Percentiles rank a stretch among this genome's conserved stretches.
Conservation (phyloP, 345 rosid species). For the Gossypioides kirkii region DNA sequence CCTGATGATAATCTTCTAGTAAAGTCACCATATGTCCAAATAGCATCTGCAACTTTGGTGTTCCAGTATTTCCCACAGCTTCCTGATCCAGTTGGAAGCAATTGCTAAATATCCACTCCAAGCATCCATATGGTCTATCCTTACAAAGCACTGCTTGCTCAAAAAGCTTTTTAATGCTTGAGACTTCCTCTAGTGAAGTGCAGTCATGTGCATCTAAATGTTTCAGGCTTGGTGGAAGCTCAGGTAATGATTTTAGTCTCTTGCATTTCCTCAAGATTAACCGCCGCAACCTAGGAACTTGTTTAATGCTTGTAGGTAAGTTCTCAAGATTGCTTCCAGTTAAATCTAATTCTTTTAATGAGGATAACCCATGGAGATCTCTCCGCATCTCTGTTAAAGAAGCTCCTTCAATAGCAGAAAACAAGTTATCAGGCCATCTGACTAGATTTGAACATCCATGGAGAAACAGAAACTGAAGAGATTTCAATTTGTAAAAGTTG, state of each 20-base stretch:
- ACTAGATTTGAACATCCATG: background rate
- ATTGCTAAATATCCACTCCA: background rate
- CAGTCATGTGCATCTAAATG: background rate
- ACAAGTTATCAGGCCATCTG: background rate
- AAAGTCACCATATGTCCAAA: background rate
- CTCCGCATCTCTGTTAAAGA: background rate
- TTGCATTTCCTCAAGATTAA: slow-evolving; percentile 1
- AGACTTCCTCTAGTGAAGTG: background rate
- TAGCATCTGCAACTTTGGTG: background rate
- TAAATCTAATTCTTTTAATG: background rate
- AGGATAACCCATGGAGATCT: background rate
- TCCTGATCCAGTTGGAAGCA: background rate
- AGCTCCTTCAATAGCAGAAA: background rate
- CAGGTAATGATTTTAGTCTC: background rate
- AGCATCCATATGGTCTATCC: background rate
- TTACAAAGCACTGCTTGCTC: background rate
- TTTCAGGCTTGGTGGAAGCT: background rate
- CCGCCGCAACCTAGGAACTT: background rate
- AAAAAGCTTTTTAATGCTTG: background rate
- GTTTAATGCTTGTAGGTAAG: background rate
- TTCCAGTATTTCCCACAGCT: background rate
- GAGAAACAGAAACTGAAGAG: background rate
- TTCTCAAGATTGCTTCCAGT: background rate
- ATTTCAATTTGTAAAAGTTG: background rate
- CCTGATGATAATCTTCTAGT: background rate